Evolutionary conservation across 2,329 filamentous ascomycete genomes (phyloP), one percentile per base, ranked within the genome.

Genomic region (Cladosporium halotolerans): DNA sequence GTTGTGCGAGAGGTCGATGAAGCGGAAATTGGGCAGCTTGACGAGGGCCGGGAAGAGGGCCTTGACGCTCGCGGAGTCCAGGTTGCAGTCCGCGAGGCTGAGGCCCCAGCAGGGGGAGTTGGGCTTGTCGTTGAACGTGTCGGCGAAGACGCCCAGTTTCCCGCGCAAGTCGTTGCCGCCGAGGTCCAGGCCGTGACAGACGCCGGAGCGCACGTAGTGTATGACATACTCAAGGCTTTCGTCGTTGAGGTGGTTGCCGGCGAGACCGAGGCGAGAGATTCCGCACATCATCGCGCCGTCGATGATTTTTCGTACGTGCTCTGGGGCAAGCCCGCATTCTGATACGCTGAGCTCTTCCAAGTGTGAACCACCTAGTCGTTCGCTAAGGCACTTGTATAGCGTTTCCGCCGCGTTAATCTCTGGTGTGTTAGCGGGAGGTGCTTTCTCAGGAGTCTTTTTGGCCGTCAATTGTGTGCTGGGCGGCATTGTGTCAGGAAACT

Each of bases 1-100:
- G 62, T 97, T 97, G 64, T 96, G 89, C 4, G 89, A 96, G 34
- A 99, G 76, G 67, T 97, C 93, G 55, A 99, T 82, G 66, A 96
- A 96, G 16, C 88, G 84, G 66, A 96, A 86, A 58, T 85, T 81
- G 2, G 79, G 77, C 53, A 96, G 74, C 59, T 79, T 82, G 23
- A 80, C 77, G 51, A 97, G 72, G 6, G 82, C 82, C 4, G 89
- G 89, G 47, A 97, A 78, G 10, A 97, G 76, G 51, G 82, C 81
- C 68, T 81, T 86, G 18, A 97, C 74, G 9, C 85, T 84, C 0
- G 81, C 76, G 0, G 89, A 85, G 4, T 80, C 82, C 52, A 99
- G 75, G 54, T 89, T 88, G 72, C 91, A 96, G 62, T 90, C 86
- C 1, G 90, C 89, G 57, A 99, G 72, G 68, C 89, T 92, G 48